Evolutionary conservation across 768 basidiomycete species (phyloP).

Genomic region (Pleurotus platypus): DNA sequence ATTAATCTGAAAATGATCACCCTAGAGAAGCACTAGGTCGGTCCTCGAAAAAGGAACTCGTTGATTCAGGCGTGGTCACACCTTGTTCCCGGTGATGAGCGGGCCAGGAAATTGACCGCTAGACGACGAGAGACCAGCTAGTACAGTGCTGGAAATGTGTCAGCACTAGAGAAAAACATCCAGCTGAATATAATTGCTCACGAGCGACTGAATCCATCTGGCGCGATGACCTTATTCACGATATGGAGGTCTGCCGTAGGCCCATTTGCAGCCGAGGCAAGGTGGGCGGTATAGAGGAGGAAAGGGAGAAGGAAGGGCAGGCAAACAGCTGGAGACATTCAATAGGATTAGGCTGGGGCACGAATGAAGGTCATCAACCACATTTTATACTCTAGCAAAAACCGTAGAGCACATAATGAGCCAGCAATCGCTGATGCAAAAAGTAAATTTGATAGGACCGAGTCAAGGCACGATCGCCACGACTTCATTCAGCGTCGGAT

Average conservation of each 20-base stretch:
- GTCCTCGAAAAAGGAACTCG: neutral
- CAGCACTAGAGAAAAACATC: neutral
- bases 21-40: slow-evolving; percentile 18
- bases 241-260: slow-evolving; percentile 9
- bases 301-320: neutral
- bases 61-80: neutral
- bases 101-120: slow-evolving; percentile 28
- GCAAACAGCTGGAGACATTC: neutral
- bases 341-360: too few relatives aligned
- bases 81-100: slow-evolving; percentile 31
- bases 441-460: too few relatives aligned
- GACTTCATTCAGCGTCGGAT: too few relatives aligned
- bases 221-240: slow-evolving; percentile 10
- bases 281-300: neutral
- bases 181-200: neutral
- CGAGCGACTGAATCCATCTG: slow-evolving; percentile 17
- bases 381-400: neutral
- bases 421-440: neutral
- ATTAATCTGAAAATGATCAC: slow-evolving; percentile 36
- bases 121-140: slow-evolving; percentile 7
- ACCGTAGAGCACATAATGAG: neutral
- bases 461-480: too few relatives aligned
- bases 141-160: slow-evolving; percentile 1
- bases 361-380: neutral
- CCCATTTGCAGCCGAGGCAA: neutral